Conservation (phyloP, 202 grass and related monocot genomes). For the Saccharum hybrid region DNA sequence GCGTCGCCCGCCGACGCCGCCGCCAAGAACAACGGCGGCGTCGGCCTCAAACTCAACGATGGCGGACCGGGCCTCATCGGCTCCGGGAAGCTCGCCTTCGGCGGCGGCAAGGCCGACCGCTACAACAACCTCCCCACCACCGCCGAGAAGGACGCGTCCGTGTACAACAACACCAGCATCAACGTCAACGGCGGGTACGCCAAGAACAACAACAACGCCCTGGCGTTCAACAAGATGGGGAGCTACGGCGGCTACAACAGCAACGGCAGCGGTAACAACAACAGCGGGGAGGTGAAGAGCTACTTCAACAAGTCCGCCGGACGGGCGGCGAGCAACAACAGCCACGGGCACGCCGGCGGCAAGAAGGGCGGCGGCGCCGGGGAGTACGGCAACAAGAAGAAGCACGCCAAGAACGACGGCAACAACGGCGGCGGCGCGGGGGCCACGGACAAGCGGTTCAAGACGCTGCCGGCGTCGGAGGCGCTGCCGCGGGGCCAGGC, state of each 20-base stretch:
- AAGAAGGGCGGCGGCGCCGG: constrained; percentile 39
- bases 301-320: constrained; percentile 93
- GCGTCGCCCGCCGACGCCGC: background rate
- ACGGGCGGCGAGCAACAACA: constrained; percentile 54
- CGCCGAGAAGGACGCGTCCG: background rate
- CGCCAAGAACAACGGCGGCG: constrained; percentile 18
- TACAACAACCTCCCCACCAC: constrained; percentile 53
- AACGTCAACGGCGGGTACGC: background rate
- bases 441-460: constrained; percentile 86
- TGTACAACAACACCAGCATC: background rate
- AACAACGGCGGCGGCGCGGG: constrained; percentile 1
- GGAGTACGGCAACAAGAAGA: constrained; percentile 58
- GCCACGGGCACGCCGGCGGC: background rate
- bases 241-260: constrained; percentile 23
- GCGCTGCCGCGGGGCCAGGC: constrained; percentile 77
- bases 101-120: constrained; percentile 61
- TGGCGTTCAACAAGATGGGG: background rate
- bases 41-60: background rate
- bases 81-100: constrained; percentile 84
- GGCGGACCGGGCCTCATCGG: constrained; percentile 52
- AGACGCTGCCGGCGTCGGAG: constrained; percentile 88
- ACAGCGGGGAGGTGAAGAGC: constrained; percentile 71
- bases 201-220: background rate
- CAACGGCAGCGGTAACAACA: background rate
- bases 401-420: constrained; percentile 53